Evolutionary conservation across 2,329 filamentous ascomycete species (phyloP), one percentile per base, ranked within the genome.

Genomic region (Fusarium brevicatenulatum): DNA sequence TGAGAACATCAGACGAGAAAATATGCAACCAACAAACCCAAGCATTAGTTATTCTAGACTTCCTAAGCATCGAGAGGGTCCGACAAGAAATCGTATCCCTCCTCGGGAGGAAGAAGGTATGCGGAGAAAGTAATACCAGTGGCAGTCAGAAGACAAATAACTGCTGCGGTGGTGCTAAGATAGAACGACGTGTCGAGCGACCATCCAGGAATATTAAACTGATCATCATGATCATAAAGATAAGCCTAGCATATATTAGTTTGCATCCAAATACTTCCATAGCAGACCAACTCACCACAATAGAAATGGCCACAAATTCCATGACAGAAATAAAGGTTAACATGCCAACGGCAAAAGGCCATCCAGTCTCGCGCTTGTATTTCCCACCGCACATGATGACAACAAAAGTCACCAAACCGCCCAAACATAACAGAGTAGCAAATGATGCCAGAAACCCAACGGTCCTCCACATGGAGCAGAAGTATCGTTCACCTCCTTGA

Each of bases 381-480:
- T 94, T 93, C 40, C 95, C 94, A 23, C 95, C 95, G 4, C 87
- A 84, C 74, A 98, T 84, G 52, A 97, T 90, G 55, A 97, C 89
- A 36, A 91, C 78, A 82, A 95, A 97, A 23, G 91, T 90, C 34
- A 97, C 91, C n/a, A 97, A 83, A 11, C 91, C 91, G 62, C 92
- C 94, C 44, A 96, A 88, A 81, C 97, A 92, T 43, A 96, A 81
- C n/a, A 97, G 91, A 42, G 94, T 89, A 12, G 93, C 89, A 76
- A 98, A 93, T 58, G 91, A 93, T 85, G 97, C 94, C 72, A 97
- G 83, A 83, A 98, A 98, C 30, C 93, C 95, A 40, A 94, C 91
- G 32, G 91, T 94, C 66, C 93, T 89, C 95, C 95, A 99, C 88
- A 97, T 92, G 77, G 91, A 92, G 86, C 96, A 98, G 83, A 98